Base-by-base conservation (phyloP, 805 yeast species). In the Kuraishia borneana region DNA sequence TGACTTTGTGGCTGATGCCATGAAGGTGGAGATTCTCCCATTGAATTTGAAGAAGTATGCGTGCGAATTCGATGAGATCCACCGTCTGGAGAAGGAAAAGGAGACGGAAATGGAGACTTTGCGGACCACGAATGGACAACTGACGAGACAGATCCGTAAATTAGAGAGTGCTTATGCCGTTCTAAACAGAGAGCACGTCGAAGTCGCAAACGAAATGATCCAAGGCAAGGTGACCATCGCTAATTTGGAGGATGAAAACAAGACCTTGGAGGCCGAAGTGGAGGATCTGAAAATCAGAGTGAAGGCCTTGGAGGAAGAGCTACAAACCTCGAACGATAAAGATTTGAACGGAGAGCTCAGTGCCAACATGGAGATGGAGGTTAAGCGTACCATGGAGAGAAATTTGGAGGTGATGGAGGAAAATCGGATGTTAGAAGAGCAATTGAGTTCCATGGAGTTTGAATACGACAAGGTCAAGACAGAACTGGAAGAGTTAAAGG, bases 171-270 rank as follows among this genome's bases (percentile, higher is more conserved):
- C 78, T 17, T 76, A 77, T 47, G 72, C 79, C 3, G 60, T 73
- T 2, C 60, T 89, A 39, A 85, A 83, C 50, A 65, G 73, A 39
- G 96, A 88, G 48, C 96, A 92, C 54, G 73, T 87, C 20, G 81
- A 73, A 36, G 73, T 87, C 26, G 94, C 95, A 3, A 89, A 88
- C 56, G 84, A 77, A 43, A 73, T 92, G 76, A 85, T 89, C 22
- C 74, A 73, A 42, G 79, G 83, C 26, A 77, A 92, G 47, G 71
- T 88, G 27, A 70, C 65, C 35, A 63, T 82, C 18, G 95, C 94
- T 2, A 78, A 80, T 22, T 53, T 89, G 18, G 63, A 69, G 33
- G 89, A 83, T 45, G 94, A 84, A 39, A 83, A 83, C 40, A 67
- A 61, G 18, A 83, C 76, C 30, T 57, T 87, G 33, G 51, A 58